Evolutionary conservation across 768 basidiomycete species (phyloP).

Genomic region (Mycena alexandri): DNA sequence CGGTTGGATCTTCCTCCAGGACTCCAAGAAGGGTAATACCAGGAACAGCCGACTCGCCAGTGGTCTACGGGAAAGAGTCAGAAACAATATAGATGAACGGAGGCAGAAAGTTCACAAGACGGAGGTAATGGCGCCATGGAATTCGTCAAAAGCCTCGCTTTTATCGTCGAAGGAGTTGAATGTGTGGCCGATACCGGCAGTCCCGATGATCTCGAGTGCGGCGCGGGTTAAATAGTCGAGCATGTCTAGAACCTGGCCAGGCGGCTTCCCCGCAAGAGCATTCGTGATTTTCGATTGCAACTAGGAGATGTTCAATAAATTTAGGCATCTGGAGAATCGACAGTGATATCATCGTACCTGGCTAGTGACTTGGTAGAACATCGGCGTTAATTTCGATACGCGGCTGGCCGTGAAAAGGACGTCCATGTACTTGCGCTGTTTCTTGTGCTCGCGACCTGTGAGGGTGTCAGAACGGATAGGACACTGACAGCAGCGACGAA

Average conservation of each 20-base stretch:
- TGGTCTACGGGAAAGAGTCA: slow-evolving; percentile 32
- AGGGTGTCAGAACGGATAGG: neutral
- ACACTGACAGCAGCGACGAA: slow-evolving; percentile 5
- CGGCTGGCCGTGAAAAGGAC: slow-evolving; percentile 40
- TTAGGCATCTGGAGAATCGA: neutral
- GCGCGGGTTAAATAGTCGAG: slow-evolving; percentile 40
- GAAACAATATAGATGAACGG: neutral
- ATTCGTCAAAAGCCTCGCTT: slow-evolving; percentile 28
- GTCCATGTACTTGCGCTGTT: slow-evolving; percentile 43
- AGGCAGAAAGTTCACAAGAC: slow-evolving; percentile 19
- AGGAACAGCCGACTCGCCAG: slow-evolving; percentile 42
- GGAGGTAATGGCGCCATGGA: slow-evolving; percentile 33
- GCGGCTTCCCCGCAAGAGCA: slow-evolving; percentile 12
- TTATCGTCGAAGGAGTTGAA: slow-evolving; percentile 35
- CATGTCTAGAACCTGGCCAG: slow-evolving; percentile 35
- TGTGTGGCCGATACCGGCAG: slow-evolving; percentile 40
- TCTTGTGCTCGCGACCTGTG: slow-evolving; percentile 43
- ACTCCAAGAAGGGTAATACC: slow-evolving; percentile 42
- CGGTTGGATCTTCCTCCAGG: slow-evolving; percentile 41
- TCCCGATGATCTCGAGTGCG: slow-evolving; percentile 42
- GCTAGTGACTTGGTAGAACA: slow-evolving; percentile 41
- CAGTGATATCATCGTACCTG: slow-evolving; percentile 31
- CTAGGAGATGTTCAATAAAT: neutral
- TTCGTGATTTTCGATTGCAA: slow-evolving; percentile 16
- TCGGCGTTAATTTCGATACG: slow-evolving; percentile 42